phyloP scores from a whole-genome alignment of 1,284 basidiomycete species.

The Coniferiporia weirii region DNA sequence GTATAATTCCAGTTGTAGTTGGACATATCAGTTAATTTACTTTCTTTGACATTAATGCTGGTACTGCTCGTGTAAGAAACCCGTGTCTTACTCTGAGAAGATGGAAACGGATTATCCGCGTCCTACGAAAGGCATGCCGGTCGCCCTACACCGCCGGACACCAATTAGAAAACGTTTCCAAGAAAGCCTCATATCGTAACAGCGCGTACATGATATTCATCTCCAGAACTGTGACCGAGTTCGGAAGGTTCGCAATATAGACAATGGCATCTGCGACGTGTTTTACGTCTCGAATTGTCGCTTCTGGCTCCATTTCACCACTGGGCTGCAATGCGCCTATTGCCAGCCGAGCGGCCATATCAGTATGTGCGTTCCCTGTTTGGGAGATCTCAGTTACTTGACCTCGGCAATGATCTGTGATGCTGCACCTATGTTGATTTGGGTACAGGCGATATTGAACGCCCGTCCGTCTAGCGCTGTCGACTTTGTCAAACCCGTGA shows the following conservation, averaged over 20 bases:
- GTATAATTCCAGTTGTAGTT: neutral
- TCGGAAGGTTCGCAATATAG: constrained; percentile 64
- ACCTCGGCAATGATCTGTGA: constrained; percentile 11
- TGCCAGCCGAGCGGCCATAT: constrained; percentile 41
- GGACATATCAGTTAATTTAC: too few relatives aligned
- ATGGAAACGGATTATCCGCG: constrained; percentile 40
- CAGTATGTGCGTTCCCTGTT: constrained; percentile 63
- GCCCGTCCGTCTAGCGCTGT: constrained; percentile 72
- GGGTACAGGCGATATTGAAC: constrained; percentile 69
- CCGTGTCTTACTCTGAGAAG: neutral
- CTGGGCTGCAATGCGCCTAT: constrained; percentile 63
- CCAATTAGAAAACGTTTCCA: neutral
- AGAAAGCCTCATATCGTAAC: neutral
- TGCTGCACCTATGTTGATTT: constrained; percentile 70
- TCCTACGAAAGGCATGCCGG: constrained; percentile 56
- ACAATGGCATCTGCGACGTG: constrained; percentile 70
- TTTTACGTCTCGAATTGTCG: constrained; percentile 54
- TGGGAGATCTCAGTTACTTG: neutral
- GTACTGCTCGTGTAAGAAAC: neutral
- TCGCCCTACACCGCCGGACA: constrained; percentile 37
- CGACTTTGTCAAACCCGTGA: constrained; percentile 69
- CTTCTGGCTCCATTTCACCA: constrained; percentile 54
- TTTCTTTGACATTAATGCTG: too few relatives aligned
- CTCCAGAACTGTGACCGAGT: constrained; percentile 64
- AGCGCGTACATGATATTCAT: constrained; percentile 67